phyloP scores from a whole-genome alignment of 305 asterid species.

The Solanum hybrid region DNA sequence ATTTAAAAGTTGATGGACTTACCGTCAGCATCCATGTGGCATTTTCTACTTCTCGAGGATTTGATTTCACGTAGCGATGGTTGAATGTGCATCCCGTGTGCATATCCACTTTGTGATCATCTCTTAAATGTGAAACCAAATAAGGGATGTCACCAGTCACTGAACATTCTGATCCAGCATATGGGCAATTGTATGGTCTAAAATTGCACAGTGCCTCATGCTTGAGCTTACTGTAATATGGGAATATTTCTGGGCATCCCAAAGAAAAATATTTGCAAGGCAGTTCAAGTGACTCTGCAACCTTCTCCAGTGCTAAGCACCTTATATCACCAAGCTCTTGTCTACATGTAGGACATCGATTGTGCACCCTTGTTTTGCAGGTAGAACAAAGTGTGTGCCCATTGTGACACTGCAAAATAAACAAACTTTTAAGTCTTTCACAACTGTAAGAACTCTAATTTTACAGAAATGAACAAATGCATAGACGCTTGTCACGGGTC shows the following conservation, averaged over 20 bases:
- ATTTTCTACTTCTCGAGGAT: conserved; percentile 83
- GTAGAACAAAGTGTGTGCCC: conserved; percentile 82
- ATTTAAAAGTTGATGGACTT: conserved; percentile 18
- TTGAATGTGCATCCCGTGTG: conserved; percentile 73
- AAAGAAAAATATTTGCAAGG: conserved; percentile 61
- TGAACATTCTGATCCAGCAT: conserved; percentile 72
- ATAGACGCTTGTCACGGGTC: neutral
- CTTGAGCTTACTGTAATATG: conserved; percentile 72
- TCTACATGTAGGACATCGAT: conserved; percentile 78
- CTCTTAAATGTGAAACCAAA: conserved; percentile 67
- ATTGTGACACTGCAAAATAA: conserved; percentile 58
- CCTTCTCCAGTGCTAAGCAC: conserved; percentile 80
- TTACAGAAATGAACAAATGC: neutral
- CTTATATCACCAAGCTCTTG: conserved; percentile 88
- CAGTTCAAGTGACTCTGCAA: conserved; percentile 69
- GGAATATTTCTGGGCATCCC: conserved; percentile 78
- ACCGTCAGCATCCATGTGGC: conserved; percentile 87
- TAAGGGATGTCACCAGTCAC: conserved; percentile 62
- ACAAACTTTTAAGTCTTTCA: neutral
- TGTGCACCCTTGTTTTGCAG: conserved; percentile 70
- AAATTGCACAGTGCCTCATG: conserved; percentile 64
- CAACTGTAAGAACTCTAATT: neutral
- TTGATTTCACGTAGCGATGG: conserved; percentile 73
- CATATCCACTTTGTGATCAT: conserved; percentile 83
- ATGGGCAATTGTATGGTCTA: conserved; percentile 63